Evolutionary conservation across 2,329 filamentous ascomycete species (phyloP).

Genomic region (Beauveria caledonica): DNA sequence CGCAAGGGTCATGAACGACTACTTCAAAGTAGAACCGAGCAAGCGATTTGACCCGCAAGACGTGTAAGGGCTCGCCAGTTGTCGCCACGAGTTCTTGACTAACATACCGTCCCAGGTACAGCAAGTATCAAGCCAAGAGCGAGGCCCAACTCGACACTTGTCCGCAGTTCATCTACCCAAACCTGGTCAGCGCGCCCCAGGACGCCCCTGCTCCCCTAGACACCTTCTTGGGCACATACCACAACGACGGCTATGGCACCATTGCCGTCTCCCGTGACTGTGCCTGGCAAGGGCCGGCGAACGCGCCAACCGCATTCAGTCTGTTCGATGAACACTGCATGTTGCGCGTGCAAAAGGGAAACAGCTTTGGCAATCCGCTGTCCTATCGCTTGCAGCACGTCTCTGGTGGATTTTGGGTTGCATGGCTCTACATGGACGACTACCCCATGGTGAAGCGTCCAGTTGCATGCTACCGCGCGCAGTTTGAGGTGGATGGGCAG

Average conservation of each 20-base stretch:
- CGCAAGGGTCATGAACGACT: constrained; percentile 19
- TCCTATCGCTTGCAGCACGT: constrained; percentile 16
- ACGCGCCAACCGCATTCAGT: constrained; percentile 13
- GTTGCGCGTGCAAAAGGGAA: constrained; percentile 14
- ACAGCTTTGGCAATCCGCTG: constrained; percentile 14
- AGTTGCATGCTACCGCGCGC: constrained; percentile 11
- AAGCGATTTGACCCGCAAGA: constrained; percentile 14
- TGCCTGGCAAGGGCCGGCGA: constrained; percentile 8
- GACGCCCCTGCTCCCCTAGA: constrained; percentile 30
- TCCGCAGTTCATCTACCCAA: constrained; percentile 14
- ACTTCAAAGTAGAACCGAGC: constrained; percentile 13
- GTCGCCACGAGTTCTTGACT: neutral
- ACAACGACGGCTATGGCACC: constrained; percentile 22
- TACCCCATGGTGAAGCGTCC: constrained; percentile 14
- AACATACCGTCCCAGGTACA: neutral
- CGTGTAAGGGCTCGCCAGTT: constrained; percentile 4
- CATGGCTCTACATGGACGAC: constrained; percentile 16
- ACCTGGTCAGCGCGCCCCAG: constrained; percentile 17
- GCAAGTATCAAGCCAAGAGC: neutral
- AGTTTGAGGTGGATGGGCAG: neutral
- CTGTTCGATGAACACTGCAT: constrained; percentile 11
- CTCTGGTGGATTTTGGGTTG: constrained; percentile 17
- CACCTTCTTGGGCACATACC: constrained; percentile 33
- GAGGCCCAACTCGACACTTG: constrained; percentile 14
- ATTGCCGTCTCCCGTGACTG: constrained; percentile 15